Evolutionary conservation across 2,329 filamentous ascomycete genomes (phyloP), one percentile per base, ranked within the genome.

Genomic region (Aquanectria penicillioides): DNA sequence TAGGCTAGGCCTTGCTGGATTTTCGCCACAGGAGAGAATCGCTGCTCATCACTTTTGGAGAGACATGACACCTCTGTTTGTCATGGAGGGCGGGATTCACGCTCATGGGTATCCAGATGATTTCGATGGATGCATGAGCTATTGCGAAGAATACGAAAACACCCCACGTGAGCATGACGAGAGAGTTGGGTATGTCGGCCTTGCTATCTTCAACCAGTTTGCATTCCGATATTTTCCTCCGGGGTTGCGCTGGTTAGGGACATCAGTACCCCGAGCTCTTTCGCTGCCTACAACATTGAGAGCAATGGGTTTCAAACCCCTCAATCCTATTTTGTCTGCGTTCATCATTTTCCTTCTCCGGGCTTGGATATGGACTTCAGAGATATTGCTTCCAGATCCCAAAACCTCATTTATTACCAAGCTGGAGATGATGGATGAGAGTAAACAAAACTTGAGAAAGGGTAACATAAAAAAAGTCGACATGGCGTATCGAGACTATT

Each of bases 61-160:
- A 6, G 56, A 59, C 5, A 55, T 59, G 56, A 36, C 43, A 18
- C 50, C 56, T 12, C 51, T 59, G 11, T 59, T 58, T 10, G 13
- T 15, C n/a, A 38, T 38, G 6, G 55, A 53, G 20, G 55, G 34
- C 3, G 47, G 18, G 1, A 15, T n/a, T 4, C n/a, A 38, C 13
- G 31, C 53, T 5, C n/a, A 44, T n/a, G 41, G 25, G 25, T 58
- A 46, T 17, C 55, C 55, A 2, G 20, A 13, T 13, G 55, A 58
- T n/a, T 58, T 52, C 25, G 33, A 41, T 1, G 31, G 25, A 12
- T 47, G 48, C 15, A 15, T 58, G 4, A 9, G 37, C 11, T 58
- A 40, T 20, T 58, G 55, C 25, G 48, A 58, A 13, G 48, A 38
- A 6, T 58, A 47, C 25, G 55, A 58, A 34, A 52, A 31, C 10